A percentile compares a stretch with the other conserved stretches of the same genome.
Evolutionary conservation across 2,329 filamentous ascomycete species (phyloP).

Genomic region (Cercospora citrullina): DNA sequence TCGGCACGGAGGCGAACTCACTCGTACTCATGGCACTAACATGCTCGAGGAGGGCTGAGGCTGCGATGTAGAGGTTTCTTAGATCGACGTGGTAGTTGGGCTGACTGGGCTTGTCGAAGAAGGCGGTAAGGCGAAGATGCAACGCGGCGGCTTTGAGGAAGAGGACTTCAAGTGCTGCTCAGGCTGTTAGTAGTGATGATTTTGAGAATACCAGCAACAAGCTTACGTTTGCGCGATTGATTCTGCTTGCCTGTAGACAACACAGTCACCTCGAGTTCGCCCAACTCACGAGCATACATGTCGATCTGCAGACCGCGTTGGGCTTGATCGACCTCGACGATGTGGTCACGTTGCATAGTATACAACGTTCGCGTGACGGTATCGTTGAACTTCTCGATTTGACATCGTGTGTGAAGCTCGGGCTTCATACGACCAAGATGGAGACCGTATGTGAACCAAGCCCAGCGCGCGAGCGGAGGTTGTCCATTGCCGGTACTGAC

Average conservation of each 20-base stretch:
- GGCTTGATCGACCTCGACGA: slow-evolving; percentile 51
- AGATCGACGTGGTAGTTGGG: slow-evolving; percentile 72
- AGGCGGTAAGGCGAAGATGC: slow-evolving; percentile 74
- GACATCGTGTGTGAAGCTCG: slow-evolving; percentile 66
- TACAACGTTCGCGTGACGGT: slow-evolving; percentile 79
- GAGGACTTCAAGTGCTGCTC: slow-evolving; percentile 52
- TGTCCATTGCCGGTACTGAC: slow-evolving; percentile 83
- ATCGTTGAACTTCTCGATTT: slow-evolving; percentile 73
- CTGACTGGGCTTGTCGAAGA: slow-evolving; percentile 75
- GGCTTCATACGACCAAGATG: slow-evolving; percentile 62
- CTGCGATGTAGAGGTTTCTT: slow-evolving; percentile 72
- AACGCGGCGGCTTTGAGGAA: slow-evolving; percentile 72
- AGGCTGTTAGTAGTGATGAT: slow-evolving; percentile 6
- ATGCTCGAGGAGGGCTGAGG: slow-evolving; percentile 67
- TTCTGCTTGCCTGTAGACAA: slow-evolving; percentile 36
- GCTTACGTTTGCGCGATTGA: slow-evolving; percentile 23
- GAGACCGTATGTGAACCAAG: slow-evolving; percentile 72
- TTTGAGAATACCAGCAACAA: too few relatives aligned
- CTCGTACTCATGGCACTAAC: slow-evolving; percentile 62
- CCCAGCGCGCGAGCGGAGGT: slow-evolving; percentile 56
- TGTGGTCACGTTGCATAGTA: slow-evolving; percentile 71
- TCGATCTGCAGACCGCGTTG: slow-evolving; percentile 41
- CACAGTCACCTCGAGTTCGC: slow-evolving; percentile 41
- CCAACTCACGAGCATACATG: slow-evolving; percentile 41
- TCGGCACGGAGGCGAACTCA: slow-evolving; percentile 65